Percentiles rank a stretch among this genome's conserved stretches.
phyloP scores from a whole-genome alignment of 2,329 filamentous ascomycete species.

The Sporothrix mexicana region DNA sequence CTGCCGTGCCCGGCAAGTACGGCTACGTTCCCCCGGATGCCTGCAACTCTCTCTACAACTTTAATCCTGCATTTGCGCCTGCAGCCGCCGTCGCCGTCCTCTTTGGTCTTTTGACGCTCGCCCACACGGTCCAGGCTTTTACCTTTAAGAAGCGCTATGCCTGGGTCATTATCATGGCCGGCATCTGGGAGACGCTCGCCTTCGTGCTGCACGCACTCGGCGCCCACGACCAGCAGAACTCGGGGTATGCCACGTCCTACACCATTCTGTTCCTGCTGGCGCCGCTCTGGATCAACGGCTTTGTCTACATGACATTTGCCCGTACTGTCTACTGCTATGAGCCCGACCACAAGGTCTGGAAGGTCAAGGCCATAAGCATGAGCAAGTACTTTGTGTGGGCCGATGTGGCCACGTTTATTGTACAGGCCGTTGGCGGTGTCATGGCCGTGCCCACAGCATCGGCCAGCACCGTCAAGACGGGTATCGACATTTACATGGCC shows the following conservation, averaged over 20 bases:
- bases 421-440: slow-evolving; percentile 51
- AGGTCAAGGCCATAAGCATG: slow-evolving; percentile 46
- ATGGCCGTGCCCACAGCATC: slow-evolving; percentile 43
- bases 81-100: slow-evolving; percentile 41
- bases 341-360: slow-evolving; percentile 44
- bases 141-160: slow-evolving; percentile 38
- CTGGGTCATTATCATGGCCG: slow-evolving; percentile 52
- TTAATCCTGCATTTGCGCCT: slow-evolving; percentile 40
- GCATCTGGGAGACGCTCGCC: slow-evolving; percentile 48
- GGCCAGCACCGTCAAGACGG: slow-evolving; percentile 42
- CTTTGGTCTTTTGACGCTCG: slow-evolving; percentile 39
- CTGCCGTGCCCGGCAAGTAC: slow-evolving; percentile 37
- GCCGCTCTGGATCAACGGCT: slow-evolving; percentile 54
- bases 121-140: slow-evolving; percentile 40
- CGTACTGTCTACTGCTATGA: slow-evolving; percentile 49
- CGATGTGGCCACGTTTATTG: slow-evolving; percentile 55
- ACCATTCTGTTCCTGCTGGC: slow-evolving; percentile 50
- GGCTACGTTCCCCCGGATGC: slow-evolving; percentile 41
- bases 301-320: slow-evolving; percentile 53
- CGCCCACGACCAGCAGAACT: slow-evolving; percentile 48
- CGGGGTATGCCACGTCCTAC: slow-evolving; percentile 43
- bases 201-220: slow-evolving; percentile 48
- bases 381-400: slow-evolving; percentile 55
- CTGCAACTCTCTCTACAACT: slow-evolving; percentile 44
- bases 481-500: slow-evolving; percentile 49